phyloP scores from a whole-genome alignment of 768 basidiomycete species.

The Xanthoconium purpureum region DNA sequence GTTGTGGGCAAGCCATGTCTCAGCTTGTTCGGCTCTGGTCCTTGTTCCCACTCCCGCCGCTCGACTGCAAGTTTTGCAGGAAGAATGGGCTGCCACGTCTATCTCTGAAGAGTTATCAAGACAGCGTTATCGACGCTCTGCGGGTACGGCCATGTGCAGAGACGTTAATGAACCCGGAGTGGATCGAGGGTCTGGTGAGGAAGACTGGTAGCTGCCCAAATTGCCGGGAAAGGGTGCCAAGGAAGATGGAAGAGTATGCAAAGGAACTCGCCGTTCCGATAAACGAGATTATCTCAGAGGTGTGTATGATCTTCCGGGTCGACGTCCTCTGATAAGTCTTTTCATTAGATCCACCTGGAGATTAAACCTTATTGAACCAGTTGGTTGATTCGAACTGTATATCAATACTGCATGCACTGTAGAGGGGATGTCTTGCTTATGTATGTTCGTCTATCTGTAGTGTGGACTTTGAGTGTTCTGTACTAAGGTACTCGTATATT shows the following conservation, averaged over 20 bases:
- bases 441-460: conserved; percentile 4
- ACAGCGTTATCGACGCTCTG: conserved; percentile 32
- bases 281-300: conserved; percentile 29
- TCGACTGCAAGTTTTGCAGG: conserved; percentile 35
- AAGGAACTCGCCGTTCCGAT: conserved; percentile 28
- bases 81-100: conserved; percentile 34
- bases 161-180: conserved; percentile 28
- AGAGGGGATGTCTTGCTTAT: conserved; percentile 1
- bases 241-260: conserved; percentile 30
- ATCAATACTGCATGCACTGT: not conserved
- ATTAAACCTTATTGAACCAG: conserved; percentile 28
- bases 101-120: conserved; percentile 31
- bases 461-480: not conserved
- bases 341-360: conserved; percentile 24
- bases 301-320: conserved; percentile 7
- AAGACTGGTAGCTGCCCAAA: conserved; percentile 30
- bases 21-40: conserved; percentile 33
- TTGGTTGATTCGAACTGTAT: conserved; percentile 14
- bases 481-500: too few species aligned
- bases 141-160: conserved; percentile 33
- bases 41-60: conserved; percentile 28
- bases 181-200: conserved; percentile 30
- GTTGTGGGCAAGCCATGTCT: conserved; percentile 34
- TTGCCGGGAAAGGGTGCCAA: conserved; percentile 31
- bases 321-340: not conserved